Conservation (phyloP, 441 rosid species). For the Geranium incanum region DNA sequence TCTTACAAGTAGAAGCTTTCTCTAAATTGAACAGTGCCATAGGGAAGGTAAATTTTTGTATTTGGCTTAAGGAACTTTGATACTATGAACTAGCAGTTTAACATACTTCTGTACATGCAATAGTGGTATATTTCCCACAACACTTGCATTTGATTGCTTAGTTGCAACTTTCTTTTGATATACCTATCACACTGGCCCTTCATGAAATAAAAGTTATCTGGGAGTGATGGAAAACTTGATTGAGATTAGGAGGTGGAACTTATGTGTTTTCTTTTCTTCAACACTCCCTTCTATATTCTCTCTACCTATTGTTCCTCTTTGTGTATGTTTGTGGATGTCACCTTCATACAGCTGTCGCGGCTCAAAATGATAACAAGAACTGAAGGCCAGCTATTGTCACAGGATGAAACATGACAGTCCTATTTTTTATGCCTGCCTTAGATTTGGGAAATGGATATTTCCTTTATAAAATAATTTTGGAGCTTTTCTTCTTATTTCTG, state of each 20-base stretch:
- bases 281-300: too few species aligned
- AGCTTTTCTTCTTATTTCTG: neutral
- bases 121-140: too few species aligned
- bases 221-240: too few species aligned
- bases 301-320: too few species aligned
- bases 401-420: neutral
- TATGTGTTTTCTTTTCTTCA: too few species aligned
- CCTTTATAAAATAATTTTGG: neutral
- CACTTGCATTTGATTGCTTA: too few species aligned
- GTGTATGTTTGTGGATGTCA: neutral
- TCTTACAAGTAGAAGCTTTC: conserved; percentile 98
- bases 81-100: too few species aligned
- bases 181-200: too few species aligned
- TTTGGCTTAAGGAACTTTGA: conserved; percentile 12
- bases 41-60: conserved; percentile 57
- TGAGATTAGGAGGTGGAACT: too few species aligned
- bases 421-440: neutral
- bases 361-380: neutral
- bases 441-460: neutral
- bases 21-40: conserved; percentile 89
- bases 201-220: too few species aligned
- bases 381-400: neutral
- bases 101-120: too few species aligned
- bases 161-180: too few species aligned
- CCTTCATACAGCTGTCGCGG: neutral